A percentile compares a stretch with the other conserved stretches of the same genome.
Conservation (phyloP, 306 rosid species). For the Prunus davidiana region DNA sequence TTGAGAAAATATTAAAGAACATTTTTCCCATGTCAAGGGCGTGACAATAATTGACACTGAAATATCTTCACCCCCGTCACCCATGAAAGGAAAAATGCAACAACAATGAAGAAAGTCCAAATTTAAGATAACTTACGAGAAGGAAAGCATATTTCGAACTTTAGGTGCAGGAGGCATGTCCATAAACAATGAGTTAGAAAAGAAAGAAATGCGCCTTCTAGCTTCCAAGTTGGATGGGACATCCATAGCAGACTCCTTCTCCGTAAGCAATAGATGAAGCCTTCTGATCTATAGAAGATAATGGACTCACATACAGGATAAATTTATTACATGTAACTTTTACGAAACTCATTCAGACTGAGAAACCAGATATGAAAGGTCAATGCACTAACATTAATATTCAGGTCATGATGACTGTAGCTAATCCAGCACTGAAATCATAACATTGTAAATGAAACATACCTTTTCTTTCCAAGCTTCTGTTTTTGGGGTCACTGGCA, state of each 20-base stretch:
- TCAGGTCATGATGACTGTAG: neutral
- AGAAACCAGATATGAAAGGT: neutral
- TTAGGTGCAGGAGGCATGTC: conserved; percentile 94
- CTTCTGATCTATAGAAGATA: conserved; percentile 65
- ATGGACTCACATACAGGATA: conserved; percentile 19
- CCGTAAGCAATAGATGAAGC: conserved; percentile 86
- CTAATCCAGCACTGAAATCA: neutral
- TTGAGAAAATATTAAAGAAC: neutral
- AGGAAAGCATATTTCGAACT: conserved; percentile 92
- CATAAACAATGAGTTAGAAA: conserved; percentile 94
- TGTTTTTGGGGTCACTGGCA: conserved; percentile 36
- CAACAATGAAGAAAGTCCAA: conserved; percentile 6
- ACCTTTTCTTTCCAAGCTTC: conserved; percentile 95
- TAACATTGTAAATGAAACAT: conserved; percentile 22
- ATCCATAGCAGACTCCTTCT: conserved; percentile 97
- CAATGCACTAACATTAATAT: conserved; percentile 3
- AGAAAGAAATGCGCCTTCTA: conserved; percentile 87
- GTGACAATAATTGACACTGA: neutral
- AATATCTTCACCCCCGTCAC: conserved; percentile 10
- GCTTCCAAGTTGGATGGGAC: conserved; percentile 98
- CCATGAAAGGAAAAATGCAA: conserved; percentile 1
- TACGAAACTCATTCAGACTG: neutral
- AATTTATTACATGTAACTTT: neutral
- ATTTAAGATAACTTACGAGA: conserved; percentile 65
- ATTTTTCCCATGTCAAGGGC: neutral